These are phyloP conservation scores for Tetrahymena thermophila DNA, from an alignment of 73 alveolate genomes.

Conservation along the genomic window DNA sequence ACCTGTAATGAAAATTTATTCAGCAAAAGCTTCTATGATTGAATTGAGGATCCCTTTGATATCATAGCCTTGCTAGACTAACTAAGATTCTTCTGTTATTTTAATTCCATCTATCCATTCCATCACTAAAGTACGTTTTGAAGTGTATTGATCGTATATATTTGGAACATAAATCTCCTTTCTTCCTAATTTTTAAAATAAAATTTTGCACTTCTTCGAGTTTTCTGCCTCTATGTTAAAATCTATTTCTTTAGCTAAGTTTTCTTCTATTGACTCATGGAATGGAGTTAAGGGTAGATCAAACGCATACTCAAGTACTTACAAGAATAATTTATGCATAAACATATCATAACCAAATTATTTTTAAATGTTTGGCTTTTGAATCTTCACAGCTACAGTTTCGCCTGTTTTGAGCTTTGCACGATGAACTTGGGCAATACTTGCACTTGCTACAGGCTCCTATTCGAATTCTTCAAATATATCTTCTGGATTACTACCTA, in stretches of 20 bases:
- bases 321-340: constrained; percentile 38
- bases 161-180: constrained; percentile 50
- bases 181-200: constrained; percentile 17
- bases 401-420: constrained; percentile 62
- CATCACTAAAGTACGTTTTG: constrained; percentile 44
- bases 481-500: constrained; percentile 50
- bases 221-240: constrained; percentile 51
- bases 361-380: constrained; percentile 53
- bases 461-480: constrained; percentile 55
- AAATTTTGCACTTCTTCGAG: constrained; percentile 45
- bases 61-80: constrained; percentile 32
- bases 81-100: constrained; percentile 50
- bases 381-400: constrained; percentile 65
- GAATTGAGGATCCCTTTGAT: constrained; percentile 37
- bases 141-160: background rate
- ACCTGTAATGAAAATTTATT: constrained; percentile 52
- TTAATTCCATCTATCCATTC: constrained; percentile 68
- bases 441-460: constrained; percentile 68
- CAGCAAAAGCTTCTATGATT: constrained; percentile 61
- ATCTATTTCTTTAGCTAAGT: constrained; percentile 55
- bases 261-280: constrained; percentile 40
- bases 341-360: constrained; percentile 56
- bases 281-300: constrained; percentile 29
- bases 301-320: constrained; percentile 17
- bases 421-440: constrained; percentile 74